Base-by-base conservation (phyloP, 1,139 yeast species). In the Pneumocystis murina region DNA sequence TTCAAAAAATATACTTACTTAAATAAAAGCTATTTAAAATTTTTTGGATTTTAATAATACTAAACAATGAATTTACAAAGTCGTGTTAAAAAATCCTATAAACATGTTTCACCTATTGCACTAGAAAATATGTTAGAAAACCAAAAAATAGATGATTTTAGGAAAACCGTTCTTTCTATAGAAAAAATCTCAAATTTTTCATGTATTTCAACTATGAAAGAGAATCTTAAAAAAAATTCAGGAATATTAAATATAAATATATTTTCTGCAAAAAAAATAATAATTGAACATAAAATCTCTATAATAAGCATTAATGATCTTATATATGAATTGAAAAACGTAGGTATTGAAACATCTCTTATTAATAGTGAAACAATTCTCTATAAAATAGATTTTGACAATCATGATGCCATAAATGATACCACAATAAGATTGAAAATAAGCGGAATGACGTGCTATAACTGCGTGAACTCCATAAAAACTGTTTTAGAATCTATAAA, bases 391-490 rank as follows among this genome's bases (percentile, higher is more conserved):
- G n/a, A 38, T 38, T 48, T 10, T 48, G 7, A 48, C 5, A 48
- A 48, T 24, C 3, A 24, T 12, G 28, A 48, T 24, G 10, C n/a
- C 4, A 24, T 5, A 24, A 12, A 60, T n/a, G 62, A 60, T 4
- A 24, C 14, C 4, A n/a, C 48, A 28, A 39, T 48, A 5, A 41
- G 17, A 30, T 63, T 78, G 43, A 70, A 75, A 1, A 77, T 84
- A 7, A 70, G 71, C 40, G 96, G 96, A 4, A 90, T 90, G 96
- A 88, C 96, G 5, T 90, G 96, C 71, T 87, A 92, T 2, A 81
- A 94, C 0, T 90, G 96, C 72, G 81, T 84, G 2, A 78, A 83
- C 1, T 76, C 91, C 0, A 82, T 90, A 48, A 82, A 85, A 0
- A 73, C 74, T 28, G 82, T 84, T 1, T 74, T 88, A 38, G 77